phyloP scores from a whole-genome alignment of 208 protist species.

The Paratrypanosoma confusum region DNA sequence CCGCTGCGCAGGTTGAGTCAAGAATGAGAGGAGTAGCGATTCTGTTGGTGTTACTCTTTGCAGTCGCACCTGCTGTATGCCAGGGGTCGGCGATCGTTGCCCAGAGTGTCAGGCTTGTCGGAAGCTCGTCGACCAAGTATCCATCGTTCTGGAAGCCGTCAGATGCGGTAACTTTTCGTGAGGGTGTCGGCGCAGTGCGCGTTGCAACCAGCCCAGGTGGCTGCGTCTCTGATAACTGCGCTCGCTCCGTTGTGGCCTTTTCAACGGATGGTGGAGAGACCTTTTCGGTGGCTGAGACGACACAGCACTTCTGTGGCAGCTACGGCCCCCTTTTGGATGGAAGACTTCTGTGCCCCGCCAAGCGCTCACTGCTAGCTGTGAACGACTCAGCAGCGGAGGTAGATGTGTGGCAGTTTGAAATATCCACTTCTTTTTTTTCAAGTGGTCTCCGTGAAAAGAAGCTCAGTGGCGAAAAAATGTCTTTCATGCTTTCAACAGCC shows the following conservation, averaged over 20 bases:
- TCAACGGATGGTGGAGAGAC: slow-evolving; percentile 38
- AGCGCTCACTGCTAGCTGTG: slow-evolving; percentile 1
- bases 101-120: no score
- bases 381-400: slow-evolving; percentile 9
- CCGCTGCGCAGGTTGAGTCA: no score
- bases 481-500: no score
- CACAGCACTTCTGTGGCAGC: slow-evolving; percentile 34
- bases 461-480: slow-evolving; percentile 10
- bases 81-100: no score
- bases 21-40: no score
- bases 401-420: slow-evolving; percentile 8
- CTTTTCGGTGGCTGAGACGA: slow-evolving; percentile 16
- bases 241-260: slow-evolving; percentile 24
- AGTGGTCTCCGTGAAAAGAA: slow-evolving; percentile 11
- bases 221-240: slow-evolving; percentile 7
- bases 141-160: slow-evolving; percentile 23
- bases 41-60: no score
- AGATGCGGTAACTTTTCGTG: slow-evolving; percentile 17
- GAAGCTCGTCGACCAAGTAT: no score
- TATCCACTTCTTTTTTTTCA: slow-evolving; percentile 4
- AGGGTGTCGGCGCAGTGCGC: slow-evolving; percentile 24
- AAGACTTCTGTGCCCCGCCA: slow-evolving; percentile 30
- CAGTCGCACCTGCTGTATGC: no score
- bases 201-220: slow-evolving; percentile 9
- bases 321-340: slow-evolving; percentile 32